These are phyloP conservation scores for Alternaria arbusti DNA, from an alignment of 2,329 filamentous ascomycete genomes.

Conservation along the genomic window DNA sequence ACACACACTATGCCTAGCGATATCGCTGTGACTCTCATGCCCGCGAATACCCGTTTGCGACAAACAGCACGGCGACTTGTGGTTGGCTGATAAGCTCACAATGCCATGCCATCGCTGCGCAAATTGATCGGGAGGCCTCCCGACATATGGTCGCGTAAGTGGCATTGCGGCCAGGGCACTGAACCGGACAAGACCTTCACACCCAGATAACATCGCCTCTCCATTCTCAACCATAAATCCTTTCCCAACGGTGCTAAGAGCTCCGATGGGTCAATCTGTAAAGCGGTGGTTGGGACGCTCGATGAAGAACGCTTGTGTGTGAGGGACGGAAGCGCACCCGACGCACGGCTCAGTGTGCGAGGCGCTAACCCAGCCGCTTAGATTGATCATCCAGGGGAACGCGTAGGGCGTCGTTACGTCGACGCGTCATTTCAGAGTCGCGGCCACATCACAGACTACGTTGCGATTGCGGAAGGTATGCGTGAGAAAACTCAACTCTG, in stretches of 20 bases:
- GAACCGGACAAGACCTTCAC: background rate
- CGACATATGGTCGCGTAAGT: background rate
- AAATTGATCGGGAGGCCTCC: background rate
- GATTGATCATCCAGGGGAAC: background rate
- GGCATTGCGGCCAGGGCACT: background rate
- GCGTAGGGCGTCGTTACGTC: background rate
- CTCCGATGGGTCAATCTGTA: background rate
- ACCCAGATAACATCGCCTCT: background rate
- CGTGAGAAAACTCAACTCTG: background rate
- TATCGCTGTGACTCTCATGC: background rate
- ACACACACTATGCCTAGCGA: background rate
- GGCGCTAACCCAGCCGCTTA: background rate
- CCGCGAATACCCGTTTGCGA: slow-evolving; percentile 16
- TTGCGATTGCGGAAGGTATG: background rate
- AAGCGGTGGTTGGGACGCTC: background rate
- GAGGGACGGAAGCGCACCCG: slow-evolving; percentile 1
- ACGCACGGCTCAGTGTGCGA: background rate
- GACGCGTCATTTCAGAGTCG: background rate
- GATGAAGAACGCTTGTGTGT: background rate
- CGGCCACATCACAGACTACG: background rate
- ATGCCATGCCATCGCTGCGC: background rate
- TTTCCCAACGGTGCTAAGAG: background rate
- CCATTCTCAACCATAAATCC: background rate
- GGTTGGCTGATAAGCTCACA: background rate
- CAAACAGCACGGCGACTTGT: background rate